Evolutionary conservation across 2,329 filamentous ascomycete species (phyloP).

Genomic region (Fusarium vanettenii): DNA sequence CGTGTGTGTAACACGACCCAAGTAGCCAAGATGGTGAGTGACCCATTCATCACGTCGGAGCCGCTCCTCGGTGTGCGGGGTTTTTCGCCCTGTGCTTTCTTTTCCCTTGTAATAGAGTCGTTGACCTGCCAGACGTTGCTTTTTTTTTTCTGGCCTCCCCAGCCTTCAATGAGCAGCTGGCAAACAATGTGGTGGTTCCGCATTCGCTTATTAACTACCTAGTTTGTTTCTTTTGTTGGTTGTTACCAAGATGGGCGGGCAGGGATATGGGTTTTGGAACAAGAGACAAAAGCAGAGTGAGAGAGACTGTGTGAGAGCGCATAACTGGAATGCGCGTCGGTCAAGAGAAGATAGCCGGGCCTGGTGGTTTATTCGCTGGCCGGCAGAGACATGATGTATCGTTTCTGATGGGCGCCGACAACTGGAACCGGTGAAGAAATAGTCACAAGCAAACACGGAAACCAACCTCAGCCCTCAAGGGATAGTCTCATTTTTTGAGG

Average conservation of each 20-base stretch:
- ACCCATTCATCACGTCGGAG: not conserved
- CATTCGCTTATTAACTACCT: not conserved
- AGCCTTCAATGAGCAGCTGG: not conserved
- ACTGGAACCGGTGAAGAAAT: constrained; percentile 17
- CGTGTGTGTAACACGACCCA: constrained; percentile 17
- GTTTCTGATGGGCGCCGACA: constrained; percentile 12
- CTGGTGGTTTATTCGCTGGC: constrained; percentile 17
- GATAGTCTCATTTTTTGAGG: not conserved
- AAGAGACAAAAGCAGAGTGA: not conserved
- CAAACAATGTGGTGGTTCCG: not conserved
- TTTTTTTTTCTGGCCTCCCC: constrained; percentile 23
- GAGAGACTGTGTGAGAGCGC: not conserved
- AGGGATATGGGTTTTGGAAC: not conserved
- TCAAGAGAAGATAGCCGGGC: not conserved
- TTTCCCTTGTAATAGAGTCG: not conserved
- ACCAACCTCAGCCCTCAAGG: not conserved
- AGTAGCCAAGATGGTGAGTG: not conserved
- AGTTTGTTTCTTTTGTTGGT: not conserved
- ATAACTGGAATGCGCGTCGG: not conserved
- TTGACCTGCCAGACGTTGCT: constrained; percentile 19
- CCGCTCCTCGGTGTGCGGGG: constrained; percentile 9
- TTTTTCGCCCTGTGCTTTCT: not conserved
- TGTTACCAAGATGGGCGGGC: not conserved
- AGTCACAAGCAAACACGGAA: not conserved
- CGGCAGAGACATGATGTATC: constrained; percentile 25